These are phyloP conservation scores for Chlorella sp. DNA, from an alignment of 139 green algal genomes.

Conservation along the genomic window DNA sequence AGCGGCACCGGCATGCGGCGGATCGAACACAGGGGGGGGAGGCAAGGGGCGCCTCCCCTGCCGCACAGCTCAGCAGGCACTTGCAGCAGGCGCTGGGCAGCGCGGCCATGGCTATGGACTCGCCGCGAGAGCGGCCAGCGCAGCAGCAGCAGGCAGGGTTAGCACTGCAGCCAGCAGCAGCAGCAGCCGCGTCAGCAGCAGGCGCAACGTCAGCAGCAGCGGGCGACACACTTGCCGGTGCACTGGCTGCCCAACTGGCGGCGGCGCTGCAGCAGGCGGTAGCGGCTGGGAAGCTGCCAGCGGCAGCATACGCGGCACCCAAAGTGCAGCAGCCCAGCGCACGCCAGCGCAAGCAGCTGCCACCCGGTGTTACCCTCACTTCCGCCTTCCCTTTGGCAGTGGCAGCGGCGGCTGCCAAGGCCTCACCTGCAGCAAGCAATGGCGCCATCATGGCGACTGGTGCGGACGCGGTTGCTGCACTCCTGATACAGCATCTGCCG, in stretches of 20 bases:
- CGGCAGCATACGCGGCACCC: conserved; percentile 17
- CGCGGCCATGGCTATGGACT: neutral
- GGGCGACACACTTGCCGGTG: conserved; percentile 18
- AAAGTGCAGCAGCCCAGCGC: conserved; percentile 25
- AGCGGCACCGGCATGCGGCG: neutral
- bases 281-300: conserved; percentile 13
- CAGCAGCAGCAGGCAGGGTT: neutral
- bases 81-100: conserved; percentile 28
- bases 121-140: neutral
- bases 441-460: neutral
- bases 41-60: conserved; percentile 3
- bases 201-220: conserved; percentile 22
- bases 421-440: conserved; percentile 3
- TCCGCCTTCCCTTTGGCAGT: conserved; percentile 28
- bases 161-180: neutral
- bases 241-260: neutral
- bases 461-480: neutral
- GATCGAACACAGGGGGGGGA: neutral
- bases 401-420: conserved; percentile 16
- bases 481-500: conserved; percentile 10
- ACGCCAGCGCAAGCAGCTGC: conserved; percentile 34
- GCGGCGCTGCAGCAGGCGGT: conserved; percentile 13
- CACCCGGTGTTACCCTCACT: conserved; percentile 17
- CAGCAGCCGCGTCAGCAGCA: no score
- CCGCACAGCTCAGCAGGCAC: conserved; percentile 25